These are phyloP conservation scores for Tetrastigma voinierianum DNA, from an alignment of 164 flowering plant species.

Conservation along the genomic window DNA sequence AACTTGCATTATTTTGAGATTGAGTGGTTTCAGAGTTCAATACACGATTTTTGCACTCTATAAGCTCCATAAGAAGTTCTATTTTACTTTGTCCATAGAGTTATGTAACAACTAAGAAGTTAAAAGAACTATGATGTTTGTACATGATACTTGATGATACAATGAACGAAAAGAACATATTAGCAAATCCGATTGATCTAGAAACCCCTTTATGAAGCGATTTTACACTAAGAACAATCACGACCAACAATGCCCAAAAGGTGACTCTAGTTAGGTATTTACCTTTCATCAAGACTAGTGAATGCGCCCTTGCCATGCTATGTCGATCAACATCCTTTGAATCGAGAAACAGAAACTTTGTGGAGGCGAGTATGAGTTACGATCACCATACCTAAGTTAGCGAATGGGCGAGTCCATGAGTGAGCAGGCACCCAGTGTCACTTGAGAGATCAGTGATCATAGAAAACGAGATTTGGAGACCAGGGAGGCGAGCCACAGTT, in stretches of 20 bases:
- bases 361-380: slow-evolving; percentile 49
- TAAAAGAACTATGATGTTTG: too few relatives aligned
- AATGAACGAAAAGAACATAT: too few relatives aligned
- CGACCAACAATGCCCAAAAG: neutral
- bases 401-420: slow-evolving; percentile 98
- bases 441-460: too few relatives aligned
- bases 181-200: neutral
- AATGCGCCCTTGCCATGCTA: slow-evolving; percentile 96
- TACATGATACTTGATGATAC: too few relatives aligned
- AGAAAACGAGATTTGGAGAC: too few relatives aligned
- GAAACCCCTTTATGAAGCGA: neutral
- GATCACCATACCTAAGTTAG: slow-evolving; percentile 91
- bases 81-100: too few relatives aligned
- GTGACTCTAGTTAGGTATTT: slow-evolving; percentile 1
- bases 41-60: too few relatives aligned
- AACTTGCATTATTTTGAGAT: too few relatives aligned
- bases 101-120: too few relatives aligned
- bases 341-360: slow-evolving; percentile 45
- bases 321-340: slow-evolving; percentile 52
- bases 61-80: too few relatives aligned
- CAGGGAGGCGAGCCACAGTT: neutral
- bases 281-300: slow-evolving; percentile 73
- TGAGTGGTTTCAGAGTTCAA: too few relatives aligned
- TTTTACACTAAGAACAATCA: neutral
- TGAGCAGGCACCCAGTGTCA: slow-evolving; percentile 61